Base-by-base conservation (phyloP, 2,329 filamentous ascomycete genomes). In the Fusarium pseudograminearum region DNA sequence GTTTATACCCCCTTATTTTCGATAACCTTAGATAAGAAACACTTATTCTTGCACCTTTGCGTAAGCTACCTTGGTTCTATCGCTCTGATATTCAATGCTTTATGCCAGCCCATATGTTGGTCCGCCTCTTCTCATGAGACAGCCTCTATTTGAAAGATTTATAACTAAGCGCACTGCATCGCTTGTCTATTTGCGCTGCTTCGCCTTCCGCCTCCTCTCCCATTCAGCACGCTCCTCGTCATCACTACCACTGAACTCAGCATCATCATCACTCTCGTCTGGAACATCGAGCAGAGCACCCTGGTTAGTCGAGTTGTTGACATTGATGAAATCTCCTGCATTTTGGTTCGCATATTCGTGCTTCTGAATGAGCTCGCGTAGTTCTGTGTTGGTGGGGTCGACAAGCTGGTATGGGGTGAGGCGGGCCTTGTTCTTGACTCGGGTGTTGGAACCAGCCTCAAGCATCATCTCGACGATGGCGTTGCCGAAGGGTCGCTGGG, bases 381-480 rank as follows among this genome's bases (percentile, higher is more conserved):
- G 82, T 55, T 84, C 86, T 26, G 77, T 76, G 79, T 94, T 93
- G 48, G 85, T 77, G 18, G 92, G 92, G 79, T 95, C 92, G 57
- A 90, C 90, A 65, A 95, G 86, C 79, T 94, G 90, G 56, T 86
- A 77, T 30, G 93, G 86, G 52, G 90, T 92, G 63, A 93, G 85
- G 74, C 91, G 90, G 55, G 88, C 90, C 80, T 91, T 91, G 83
- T 95, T 95, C 79, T 83, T 83, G 74, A 83, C 73, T 65, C 87
- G 84, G 57, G 86, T 80, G 80, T 80, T 85, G 52, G 83, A 85
- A 61, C 93, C 93, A 57, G 93, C 93, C 81, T 96, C 93, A 69
- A 95, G 86, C 85, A 97, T 89, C 85, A 96, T 93, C 73, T 90
- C 86, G 72, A 95, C 86, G 56, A 96, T 85, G 20, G 87, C 85